phyloP scores from a whole-genome alignment of 352 stramenopile species.

The Phytophthora crassamura region DNA sequence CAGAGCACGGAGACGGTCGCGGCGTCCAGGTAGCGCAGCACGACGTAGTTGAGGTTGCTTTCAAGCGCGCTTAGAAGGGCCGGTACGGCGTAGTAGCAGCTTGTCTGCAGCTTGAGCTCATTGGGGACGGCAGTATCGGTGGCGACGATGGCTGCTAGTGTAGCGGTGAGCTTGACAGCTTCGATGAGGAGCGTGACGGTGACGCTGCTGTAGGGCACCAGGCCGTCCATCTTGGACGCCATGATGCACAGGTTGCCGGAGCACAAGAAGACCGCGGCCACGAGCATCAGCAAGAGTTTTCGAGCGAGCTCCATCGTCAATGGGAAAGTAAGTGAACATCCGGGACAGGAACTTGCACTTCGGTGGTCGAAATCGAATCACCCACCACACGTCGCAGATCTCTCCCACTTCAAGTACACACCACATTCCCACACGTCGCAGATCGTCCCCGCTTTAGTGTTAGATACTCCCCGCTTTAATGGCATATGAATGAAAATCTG shows the following conservation, averaged over 20 bases:
- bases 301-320: slow-evolving; percentile 34
- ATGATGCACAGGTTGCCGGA: slow-evolving; percentile 87
- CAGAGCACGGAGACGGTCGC: slow-evolving; percentile 87
- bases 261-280: slow-evolving; percentile 68
- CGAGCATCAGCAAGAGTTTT: slow-evolving; percentile 63
- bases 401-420: background rate
- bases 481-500: too few species aligned
- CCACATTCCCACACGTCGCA: slow-evolving; percentile 12
- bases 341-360: slow-evolving; percentile 19
- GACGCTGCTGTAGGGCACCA: slow-evolving; percentile 84
- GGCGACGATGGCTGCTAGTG: slow-evolving; percentile 45
- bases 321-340: background rate
- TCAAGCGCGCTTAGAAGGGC: slow-evolving; percentile 83
- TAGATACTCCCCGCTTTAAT: too few species aligned
- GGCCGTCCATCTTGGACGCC: slow-evolving; percentile 74
- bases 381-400: slow-evolving; percentile 1
- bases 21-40: slow-evolving; percentile 84
- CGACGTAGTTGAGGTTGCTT: slow-evolving; percentile 89
- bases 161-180: slow-evolving; percentile 70
- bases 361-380: slow-evolving; percentile 19
- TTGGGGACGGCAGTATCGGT: slow-evolving; percentile 37
- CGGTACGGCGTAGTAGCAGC: slow-evolving; percentile 74
- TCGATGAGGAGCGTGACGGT: slow-evolving; percentile 89
- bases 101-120: slow-evolving; percentile 44
- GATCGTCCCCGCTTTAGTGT: background rate